Evolutionary conservation across 768 basidiomycete genomes (phyloP).

Genomic region (Sarcodon aspratus): DNA sequence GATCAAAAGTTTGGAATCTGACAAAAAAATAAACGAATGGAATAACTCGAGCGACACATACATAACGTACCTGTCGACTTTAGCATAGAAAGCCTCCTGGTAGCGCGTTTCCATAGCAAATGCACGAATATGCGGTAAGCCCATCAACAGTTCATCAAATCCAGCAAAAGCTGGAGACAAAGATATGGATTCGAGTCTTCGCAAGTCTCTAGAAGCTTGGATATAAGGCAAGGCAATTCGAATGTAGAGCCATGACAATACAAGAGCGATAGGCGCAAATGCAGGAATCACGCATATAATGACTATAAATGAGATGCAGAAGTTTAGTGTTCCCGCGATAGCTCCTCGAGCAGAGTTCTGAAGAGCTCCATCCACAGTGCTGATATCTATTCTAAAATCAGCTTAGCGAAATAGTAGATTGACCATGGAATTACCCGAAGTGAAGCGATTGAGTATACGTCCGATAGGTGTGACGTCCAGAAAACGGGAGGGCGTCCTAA

Average conservation of each 20-base stretch:
- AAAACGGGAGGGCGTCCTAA: slow-evolving; percentile 55
- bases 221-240: slow-evolving; percentile 53
- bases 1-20: slow-evolving; percentile 56
- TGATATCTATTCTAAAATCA: slow-evolving; percentile 40
- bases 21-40: background rate
- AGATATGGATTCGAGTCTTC: slow-evolving; percentile 54
- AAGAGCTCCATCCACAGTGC: slow-evolving; percentile 57
- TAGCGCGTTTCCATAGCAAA: slow-evolving; percentile 64
- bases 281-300: slow-evolving; percentile 51
- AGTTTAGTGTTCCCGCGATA: slow-evolving; percentile 46
- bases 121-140: slow-evolving; percentile 56
- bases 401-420: background rate
- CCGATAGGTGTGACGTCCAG: slow-evolving; percentile 71
- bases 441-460: slow-evolving; percentile 71
- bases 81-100: slow-evolving; percentile 48
- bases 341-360: slow-evolving; percentile 44
- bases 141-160: slow-evolving; percentile 59
- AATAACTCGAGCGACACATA: background rate
- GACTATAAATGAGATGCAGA: slow-evolving; percentile 50
- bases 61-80: slow-evolving; percentile 27
- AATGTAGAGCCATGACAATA: slow-evolving; percentile 62
- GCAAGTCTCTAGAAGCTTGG: slow-evolving; percentile 51
- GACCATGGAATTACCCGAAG: slow-evolving; percentile 11
- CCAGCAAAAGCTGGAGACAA: slow-evolving; percentile 65
- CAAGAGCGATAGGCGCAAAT: slow-evolving; percentile 53